Evolutionary conservation across 2,329 filamentous ascomycete genomes (phyloP).

Genomic region (Penicillium digitatum): DNA sequence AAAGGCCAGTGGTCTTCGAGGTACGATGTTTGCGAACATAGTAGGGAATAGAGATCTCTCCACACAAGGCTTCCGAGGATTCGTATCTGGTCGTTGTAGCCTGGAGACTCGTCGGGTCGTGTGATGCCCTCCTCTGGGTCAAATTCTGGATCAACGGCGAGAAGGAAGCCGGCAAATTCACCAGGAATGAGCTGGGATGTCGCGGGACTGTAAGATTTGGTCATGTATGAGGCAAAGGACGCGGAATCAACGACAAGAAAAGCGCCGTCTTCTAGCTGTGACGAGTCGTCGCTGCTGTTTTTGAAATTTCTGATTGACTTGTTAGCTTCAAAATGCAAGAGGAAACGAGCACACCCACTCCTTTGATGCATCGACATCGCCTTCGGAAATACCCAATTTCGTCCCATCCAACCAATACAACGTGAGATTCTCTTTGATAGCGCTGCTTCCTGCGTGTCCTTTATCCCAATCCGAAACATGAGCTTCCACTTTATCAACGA

Average conservation of each 20-base stretch:
- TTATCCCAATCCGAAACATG: slow-evolving; percentile 26
- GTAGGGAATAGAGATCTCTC: slow-evolving; percentile 27
- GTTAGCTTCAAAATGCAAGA: not conserved
- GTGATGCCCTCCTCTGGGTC: slow-evolving; percentile 8
- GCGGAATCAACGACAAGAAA: slow-evolving; percentile 21
- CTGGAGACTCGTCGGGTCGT: slow-evolving; percentile 19
- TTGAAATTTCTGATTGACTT: slow-evolving; percentile 13
- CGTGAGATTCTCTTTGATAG: slow-evolving; percentile 22
- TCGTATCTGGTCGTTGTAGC: slow-evolving; percentile 26
- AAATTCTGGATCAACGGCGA: slow-evolving; percentile 25
- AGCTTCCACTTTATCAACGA: slow-evolving; percentile 19
- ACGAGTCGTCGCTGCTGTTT: not conserved
- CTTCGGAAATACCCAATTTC: slow-evolving; percentile 16
- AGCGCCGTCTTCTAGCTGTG: not conserved
- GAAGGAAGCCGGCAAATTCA: slow-evolving; percentile 22
- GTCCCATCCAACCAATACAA: slow-evolving; percentile 27
- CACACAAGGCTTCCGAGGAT: slow-evolving; percentile 30
- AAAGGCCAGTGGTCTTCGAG: slow-evolving; percentile 28
- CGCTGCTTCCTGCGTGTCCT: slow-evolving; percentile 16
- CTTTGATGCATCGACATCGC: slow-evolving; percentile 14
- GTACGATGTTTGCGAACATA: slow-evolving; percentile 10
- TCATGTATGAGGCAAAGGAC: slow-evolving; percentile 17
- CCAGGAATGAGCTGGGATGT: slow-evolving; percentile 9
- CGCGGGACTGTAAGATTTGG: slow-evolving; percentile 6
- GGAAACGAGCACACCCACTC: not conserved